Conservation (phyloP, 192 early-diverging fungal genomes). For the Neocallimastix lanati region DNA sequence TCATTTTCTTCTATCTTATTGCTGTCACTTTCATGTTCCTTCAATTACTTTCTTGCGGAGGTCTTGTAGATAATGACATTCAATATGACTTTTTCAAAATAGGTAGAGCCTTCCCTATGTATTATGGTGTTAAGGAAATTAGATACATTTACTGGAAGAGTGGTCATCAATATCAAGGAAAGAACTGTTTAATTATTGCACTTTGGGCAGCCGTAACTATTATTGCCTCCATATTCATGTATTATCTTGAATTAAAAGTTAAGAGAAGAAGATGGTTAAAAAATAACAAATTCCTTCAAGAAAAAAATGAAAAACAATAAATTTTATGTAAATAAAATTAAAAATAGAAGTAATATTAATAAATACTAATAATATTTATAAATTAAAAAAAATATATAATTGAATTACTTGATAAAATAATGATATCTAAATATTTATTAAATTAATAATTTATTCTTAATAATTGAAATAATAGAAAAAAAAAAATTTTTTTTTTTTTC, state of each 20-base stretch:
- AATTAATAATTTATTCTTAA: too few species aligned
- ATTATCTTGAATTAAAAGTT: neutral
- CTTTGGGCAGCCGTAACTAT: neutral
- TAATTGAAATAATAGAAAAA: too few species aligned
- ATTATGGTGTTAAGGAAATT: neutral
- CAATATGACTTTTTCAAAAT: neutral
- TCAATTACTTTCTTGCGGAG: neutral
- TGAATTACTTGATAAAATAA: too few species aligned
- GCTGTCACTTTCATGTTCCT: neutral
- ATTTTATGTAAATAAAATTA: too few species aligned
- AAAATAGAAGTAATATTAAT: too few species aligned
- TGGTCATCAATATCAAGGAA: neutral
- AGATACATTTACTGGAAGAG: neutral
- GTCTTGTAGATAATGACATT: neutral
- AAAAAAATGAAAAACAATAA: too few species aligned
- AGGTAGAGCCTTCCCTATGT: neutral
- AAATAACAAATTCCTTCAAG: too few species aligned
- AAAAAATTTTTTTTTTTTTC: too few species aligned
- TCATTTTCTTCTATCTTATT: neutral
- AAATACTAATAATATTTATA: too few species aligned
- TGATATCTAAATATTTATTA: too few species aligned
- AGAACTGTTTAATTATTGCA: neutral
- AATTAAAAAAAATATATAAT: too few species aligned
- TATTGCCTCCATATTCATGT: neutral
- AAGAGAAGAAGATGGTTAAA: neutral